A percentile compares a stretch with the other conserved stretches of the same genome.
phyloP scores from a whole-genome alignment of 495 filamentous ascomycete genomes.

The Trichoderma gamsii region DNA sequence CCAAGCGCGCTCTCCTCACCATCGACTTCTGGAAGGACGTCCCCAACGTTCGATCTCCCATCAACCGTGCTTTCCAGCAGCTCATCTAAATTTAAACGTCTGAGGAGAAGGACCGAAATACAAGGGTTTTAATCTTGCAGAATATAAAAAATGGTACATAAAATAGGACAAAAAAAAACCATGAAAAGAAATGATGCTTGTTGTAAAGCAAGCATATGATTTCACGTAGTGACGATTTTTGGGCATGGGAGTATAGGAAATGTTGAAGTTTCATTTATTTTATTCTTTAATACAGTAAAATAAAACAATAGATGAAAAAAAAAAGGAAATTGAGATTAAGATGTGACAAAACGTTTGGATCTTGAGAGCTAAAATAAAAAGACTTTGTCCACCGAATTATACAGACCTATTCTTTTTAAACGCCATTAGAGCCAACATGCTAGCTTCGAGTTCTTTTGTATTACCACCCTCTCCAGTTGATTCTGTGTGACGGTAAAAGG shows the following conservation, averaged over 20 bases:
- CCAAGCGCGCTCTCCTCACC: constrained; percentile 86
- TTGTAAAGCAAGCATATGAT: not conserved
- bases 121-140: not conserved
- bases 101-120: not conserved
- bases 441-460: not conserved
- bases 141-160: not conserved
- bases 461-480: not conserved
- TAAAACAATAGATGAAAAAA: not conserved
- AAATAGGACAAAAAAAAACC: not conserved
- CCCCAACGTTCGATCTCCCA: constrained; percentile 78
- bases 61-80: constrained; percentile 91
- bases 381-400: not conserved
- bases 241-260: not conserved
- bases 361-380: too few relatives aligned
- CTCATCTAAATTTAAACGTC: constrained; percentile 55
- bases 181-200: not conserved
- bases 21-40: constrained; percentile 96
- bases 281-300: not conserved
- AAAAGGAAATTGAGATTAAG: not conserved
- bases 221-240: not conserved
- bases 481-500: not conserved
- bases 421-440: not conserved
- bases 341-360: not conserved
- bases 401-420: not conserved
- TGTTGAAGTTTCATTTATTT: not conserved